Base-by-base conservation (phyloP, 2,329 filamentous ascomycete species). In the Cephalotrichum gorgonifer region DNA sequence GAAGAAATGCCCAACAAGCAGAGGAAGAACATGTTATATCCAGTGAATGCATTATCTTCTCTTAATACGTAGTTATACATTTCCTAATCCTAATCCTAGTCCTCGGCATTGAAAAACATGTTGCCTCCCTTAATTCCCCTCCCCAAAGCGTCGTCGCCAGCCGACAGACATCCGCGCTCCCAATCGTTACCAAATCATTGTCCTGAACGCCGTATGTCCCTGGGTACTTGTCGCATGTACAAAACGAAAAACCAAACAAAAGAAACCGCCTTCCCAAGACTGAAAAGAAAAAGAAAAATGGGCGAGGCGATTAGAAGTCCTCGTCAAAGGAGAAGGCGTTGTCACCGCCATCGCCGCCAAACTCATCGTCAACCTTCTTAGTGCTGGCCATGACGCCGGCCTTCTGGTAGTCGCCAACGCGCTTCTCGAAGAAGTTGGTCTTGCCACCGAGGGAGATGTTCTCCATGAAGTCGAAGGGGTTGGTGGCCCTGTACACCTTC, bases 371-470 rank as follows among this genome's bases (percentile, higher is more conserved):
- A 66, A 85, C 83, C 75, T 89, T 89, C 72, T 86, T 86, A 59
- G 84, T 86, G 73, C 86, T 90, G 62, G 85, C 85, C 88, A 98
- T 95, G 68, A 98, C 91, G 75, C 93, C 93, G 33, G 93, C 90
- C 80, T 98, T 98, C 74, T 98, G 93, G 81, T 98, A 98, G 64
- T 98, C 93, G 67, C 85, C 93, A 51, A 98, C 93, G 60, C 93
- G 88, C 86, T 98, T 98, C 85, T 98, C 93, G 68, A 98, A 98
- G 81, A 98, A 98, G 83, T 98, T 98, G 67, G 93, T 98, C 86
- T 98, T 98, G 71, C 93, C 93, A 47, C 89, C 88, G 11, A 98
- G 80, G 22, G 93, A 97, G 70, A 98, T 98, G 73, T 95, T 96
- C 79, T 98, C 93, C 93, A 98, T 98, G 71, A 98, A 98, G 78